These are phyloP conservation scores for Bolboschoenoplectus hybrid DNA, from an alignment of 202 grass and related monocot species.

Conservation along the genomic window DNA sequence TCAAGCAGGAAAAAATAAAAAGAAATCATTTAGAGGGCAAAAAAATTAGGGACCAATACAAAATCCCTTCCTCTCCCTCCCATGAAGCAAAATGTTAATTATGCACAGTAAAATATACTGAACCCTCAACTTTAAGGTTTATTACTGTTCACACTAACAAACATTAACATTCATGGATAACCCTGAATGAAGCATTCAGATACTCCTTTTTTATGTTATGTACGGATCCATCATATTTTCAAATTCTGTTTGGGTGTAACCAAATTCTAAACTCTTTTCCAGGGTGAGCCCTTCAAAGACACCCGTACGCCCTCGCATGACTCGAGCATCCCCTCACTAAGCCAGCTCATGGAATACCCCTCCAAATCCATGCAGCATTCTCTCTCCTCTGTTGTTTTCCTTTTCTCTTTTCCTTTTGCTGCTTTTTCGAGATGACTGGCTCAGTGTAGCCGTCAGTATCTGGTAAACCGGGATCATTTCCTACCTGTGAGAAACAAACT, in stretches of 20 bases:
- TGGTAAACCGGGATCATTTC: slow-evolving; percentile 33
- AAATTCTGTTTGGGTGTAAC: neutral
- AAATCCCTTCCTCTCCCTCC: no score
- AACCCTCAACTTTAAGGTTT: neutral
- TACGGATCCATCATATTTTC: neutral
- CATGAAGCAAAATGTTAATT: neutral
- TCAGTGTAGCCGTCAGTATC: slow-evolving; percentile 39
- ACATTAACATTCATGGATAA: neutral
- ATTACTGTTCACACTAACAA: neutral
- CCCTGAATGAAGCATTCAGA: neutral
- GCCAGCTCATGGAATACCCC: slow-evolving; percentile 22
- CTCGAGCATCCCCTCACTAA: slow-evolving; percentile 66
- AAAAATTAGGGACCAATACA: neutral
- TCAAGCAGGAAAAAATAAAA: neutral
- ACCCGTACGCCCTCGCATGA: slow-evolving; percentile 68
- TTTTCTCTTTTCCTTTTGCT: slow-evolving; percentile 1
- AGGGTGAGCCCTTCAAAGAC: slow-evolving; percentile 97
- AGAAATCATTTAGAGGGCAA: neutral
- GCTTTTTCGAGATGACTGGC: slow-evolving; percentile 39
- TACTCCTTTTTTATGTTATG: slow-evolving; percentile 1
- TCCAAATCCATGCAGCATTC: neutral
- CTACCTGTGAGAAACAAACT: slow-evolving; percentile 37
- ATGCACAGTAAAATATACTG: neutral
- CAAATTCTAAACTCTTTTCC: slow-evolving; percentile 21
- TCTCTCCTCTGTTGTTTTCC: neutral